These are phyloP conservation scores for Nakazawaea wickerhamii DNA, from an alignment of 805 yeast genomes.

Conservation along the genomic window DNA sequence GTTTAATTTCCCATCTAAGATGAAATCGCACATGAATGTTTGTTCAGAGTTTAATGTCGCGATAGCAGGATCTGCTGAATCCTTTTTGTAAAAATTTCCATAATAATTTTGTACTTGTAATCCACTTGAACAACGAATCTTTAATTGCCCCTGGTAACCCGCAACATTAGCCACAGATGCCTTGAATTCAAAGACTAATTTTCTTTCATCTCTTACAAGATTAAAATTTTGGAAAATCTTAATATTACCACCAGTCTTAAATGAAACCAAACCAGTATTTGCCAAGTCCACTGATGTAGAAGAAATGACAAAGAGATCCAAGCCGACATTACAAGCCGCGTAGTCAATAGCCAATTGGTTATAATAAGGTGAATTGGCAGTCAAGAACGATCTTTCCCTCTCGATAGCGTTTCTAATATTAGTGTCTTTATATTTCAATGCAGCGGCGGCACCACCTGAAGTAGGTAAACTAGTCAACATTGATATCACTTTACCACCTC, in stretches of 20 bases:
- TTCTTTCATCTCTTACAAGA: constrained; percentile 62
- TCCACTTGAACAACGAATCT: constrained; percentile 84
- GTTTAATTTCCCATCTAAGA: constrained; percentile 70
- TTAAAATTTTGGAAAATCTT: constrained; percentile 64
- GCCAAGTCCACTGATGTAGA: constrained; percentile 64
- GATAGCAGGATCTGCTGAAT: constrained; percentile 57
- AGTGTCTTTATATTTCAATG: constrained; percentile 39
- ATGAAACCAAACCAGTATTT: constrained; percentile 60
- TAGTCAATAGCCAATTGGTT: constrained; percentile 52
- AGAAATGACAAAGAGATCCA: constrained; percentile 72
- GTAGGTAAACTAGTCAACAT: constrained; percentile 68
- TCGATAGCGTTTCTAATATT: constrained; percentile 32
- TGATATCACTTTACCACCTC: constrained; percentile 81
- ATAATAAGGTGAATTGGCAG: constrained; percentile 60
- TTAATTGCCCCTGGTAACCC: constrained; percentile 80
- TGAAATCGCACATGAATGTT: constrained; percentile 63
- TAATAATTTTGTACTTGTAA: constrained; percentile 74
- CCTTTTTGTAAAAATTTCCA: constrained; percentile 44
- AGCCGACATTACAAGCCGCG: constrained; percentile 55
- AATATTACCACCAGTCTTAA: constrained; percentile 66
- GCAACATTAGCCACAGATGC: constrained; percentile 41
- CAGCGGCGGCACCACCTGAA: constrained; percentile 83
- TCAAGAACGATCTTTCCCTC: constrained; percentile 41
- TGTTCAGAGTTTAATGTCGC: constrained; percentile 62
- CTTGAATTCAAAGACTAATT: constrained; percentile 56